phyloP scores from a whole-genome alignment of 2,329 filamentous ascomycete species.

The Sporothrix luriei region DNA sequence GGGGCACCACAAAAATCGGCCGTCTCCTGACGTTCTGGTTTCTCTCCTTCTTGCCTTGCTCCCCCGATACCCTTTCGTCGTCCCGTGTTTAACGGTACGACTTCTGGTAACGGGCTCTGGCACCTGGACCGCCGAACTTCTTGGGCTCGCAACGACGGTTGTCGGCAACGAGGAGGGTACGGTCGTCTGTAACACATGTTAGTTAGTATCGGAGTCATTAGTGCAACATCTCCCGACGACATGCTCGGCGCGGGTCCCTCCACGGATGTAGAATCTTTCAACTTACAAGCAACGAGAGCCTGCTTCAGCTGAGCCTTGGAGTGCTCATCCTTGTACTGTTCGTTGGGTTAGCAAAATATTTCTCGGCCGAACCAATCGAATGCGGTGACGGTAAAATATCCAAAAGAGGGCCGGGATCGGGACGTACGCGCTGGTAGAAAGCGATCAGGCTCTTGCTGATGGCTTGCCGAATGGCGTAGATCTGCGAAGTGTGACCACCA shows the following conservation, averaged over 20 bases:
- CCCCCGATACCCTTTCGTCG: neutral
- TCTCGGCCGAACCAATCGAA: neutral
- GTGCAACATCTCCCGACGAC: too few species aligned
- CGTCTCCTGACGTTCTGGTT: conserved; percentile 4
- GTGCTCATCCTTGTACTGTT: conserved; percentile 99
- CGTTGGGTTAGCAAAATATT: conserved; percentile 41
- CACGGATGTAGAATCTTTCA: neutral
- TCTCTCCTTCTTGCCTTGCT: neutral
- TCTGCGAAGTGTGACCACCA: conserved; percentile 47
- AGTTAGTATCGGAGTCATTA: conserved; percentile 12
- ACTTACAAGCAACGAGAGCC: conserved; percentile 75
- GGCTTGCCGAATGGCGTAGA: conserved; percentile 92
- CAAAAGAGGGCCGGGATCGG: conserved; percentile 1
- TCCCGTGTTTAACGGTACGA: conserved; percentile 81
- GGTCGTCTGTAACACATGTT: conserved; percentile 40
- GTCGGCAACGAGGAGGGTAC: conserved; percentile 87
- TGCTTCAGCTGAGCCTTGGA: conserved; percentile 99
- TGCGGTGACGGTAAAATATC: neutral
- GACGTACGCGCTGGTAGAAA: conserved; percentile 52
- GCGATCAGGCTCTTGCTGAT: conserved; percentile 84
- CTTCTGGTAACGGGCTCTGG: conserved; percentile 96
- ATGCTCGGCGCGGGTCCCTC: neutral
- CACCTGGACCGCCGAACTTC: conserved; percentile 94
- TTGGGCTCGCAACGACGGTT: conserved; percentile 99
- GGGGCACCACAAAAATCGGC: neutral